Conservation (phyloP, 805 yeast species). For the Ogataea paraovalis region DNA sequence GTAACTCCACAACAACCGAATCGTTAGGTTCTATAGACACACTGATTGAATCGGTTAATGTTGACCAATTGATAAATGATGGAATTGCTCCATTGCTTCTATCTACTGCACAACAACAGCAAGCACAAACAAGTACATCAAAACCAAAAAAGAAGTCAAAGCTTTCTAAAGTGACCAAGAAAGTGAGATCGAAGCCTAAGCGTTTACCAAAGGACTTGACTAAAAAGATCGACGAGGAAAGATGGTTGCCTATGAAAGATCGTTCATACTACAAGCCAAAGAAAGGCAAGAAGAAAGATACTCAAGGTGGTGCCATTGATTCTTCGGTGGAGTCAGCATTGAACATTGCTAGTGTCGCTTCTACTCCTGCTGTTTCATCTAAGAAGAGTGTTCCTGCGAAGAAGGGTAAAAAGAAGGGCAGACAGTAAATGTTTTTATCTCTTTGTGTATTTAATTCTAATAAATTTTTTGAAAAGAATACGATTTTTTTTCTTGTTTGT, state of each 20-base stretch:
- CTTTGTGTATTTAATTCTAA: background rate
- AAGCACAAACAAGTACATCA: background rate
- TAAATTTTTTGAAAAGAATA: background rate
- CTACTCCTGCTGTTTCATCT: slow-evolving; percentile 11
- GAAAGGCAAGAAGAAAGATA: slow-evolving; percentile 57
- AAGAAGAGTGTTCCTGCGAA: slow-evolving; percentile 16
- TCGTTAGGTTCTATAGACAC: slow-evolving; percentile 21
- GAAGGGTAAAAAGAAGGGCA: slow-evolving; percentile 30
- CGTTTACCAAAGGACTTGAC: slow-evolving; percentile 24
- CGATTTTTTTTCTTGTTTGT: background rate
- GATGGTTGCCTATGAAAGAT: slow-evolving; percentile 90
- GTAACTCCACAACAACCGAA: slow-evolving; percentile 3
- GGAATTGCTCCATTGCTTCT: slow-evolving; percentile 27
- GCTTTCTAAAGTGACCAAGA: slow-evolving; percentile 5
- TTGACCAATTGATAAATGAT: slow-evolving; percentile 25
- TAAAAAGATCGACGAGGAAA: slow-evolving; percentile 55
- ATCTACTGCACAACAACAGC: slow-evolving; percentile 10
- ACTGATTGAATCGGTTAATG: slow-evolving; percentile 30
- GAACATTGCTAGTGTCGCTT: slow-evolving; percentile 15
- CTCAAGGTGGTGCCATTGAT: slow-evolving; percentile 61
- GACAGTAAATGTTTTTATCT: slow-evolving; percentile 10
- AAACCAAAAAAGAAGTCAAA: background rate
- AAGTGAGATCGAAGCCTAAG: slow-evolving; percentile 24
- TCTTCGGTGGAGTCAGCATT: slow-evolving; percentile 39
- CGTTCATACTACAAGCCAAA: slow-evolving; percentile 80